These are phyloP conservation scores for Gnomoniopsis smithogilvyi DNA, from an alignment of 2,329 filamentous ascomycete species.

Conservation along the genomic window DNA sequence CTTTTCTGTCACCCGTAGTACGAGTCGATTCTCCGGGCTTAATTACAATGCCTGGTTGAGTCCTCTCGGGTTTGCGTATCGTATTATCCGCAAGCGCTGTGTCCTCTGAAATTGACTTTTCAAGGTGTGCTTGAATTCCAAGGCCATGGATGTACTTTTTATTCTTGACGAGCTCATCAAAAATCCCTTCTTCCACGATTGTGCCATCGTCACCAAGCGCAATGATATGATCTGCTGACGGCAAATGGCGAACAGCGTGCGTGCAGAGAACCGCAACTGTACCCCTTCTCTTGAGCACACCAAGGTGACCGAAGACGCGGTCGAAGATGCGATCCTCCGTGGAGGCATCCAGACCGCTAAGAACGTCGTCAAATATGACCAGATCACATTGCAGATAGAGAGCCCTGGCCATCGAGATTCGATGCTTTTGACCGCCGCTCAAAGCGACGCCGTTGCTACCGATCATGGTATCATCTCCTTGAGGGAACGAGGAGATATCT, in stretches of 20 bases:
- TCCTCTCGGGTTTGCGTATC: not conserved
- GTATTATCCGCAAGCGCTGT: not conserved
- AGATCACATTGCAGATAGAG: slow-evolving; percentile 24
- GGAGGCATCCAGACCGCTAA: slow-evolving; percentile 37
- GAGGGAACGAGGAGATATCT: slow-evolving; percentile 29
- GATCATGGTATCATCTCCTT: slow-evolving; percentile 31
- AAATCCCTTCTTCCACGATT: slow-evolving; percentile 42
- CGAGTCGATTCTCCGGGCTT: not conserved
- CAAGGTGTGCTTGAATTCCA: slow-evolving; percentile 25
- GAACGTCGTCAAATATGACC: slow-evolving; percentile 36
- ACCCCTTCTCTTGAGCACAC: slow-evolving; percentile 26
- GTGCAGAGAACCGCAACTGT: slow-evolving; percentile 34
- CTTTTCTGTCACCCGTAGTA: slow-evolving; percentile 17
- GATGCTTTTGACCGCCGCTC: slow-evolving; percentile 33
- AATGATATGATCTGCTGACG: slow-evolving; percentile 43
- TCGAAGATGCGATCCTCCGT: slow-evolving; percentile 39
- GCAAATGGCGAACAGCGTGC: slow-evolving; percentile 36
- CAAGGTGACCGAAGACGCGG: slow-evolving; percentile 33
- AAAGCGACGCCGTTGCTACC: slow-evolving; percentile 34
- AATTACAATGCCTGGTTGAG: not conserved
- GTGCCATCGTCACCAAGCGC: slow-evolving; percentile 37
- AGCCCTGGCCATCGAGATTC: slow-evolving; percentile 25
- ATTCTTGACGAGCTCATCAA: slow-evolving; percentile 33
- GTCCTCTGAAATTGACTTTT: not conserved
- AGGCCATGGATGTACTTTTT: slow-evolving; percentile 37